Conservation (phyloP, 1,139 yeast species). For the Yamadazyma kanchanaburiensis region DNA sequence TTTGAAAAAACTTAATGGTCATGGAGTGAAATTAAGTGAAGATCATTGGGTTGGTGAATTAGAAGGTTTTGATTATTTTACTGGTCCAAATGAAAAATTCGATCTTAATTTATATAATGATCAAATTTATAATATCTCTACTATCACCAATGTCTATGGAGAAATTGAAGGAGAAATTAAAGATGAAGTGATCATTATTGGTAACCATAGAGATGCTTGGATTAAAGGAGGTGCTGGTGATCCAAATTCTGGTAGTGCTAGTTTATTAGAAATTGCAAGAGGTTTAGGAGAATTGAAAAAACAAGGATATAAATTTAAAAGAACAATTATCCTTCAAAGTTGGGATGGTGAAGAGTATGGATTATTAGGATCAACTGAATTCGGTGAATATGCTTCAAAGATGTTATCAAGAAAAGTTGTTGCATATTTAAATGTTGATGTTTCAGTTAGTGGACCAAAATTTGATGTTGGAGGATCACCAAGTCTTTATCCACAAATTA, state of each 20-base stretch:
- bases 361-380: constrained; percentile 45
- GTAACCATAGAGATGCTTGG: constrained; percentile 52
- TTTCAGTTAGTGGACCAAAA: constrained; percentile 33
- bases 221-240: constrained; percentile 55
- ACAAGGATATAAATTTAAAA: constrained; percentile 38
- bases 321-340: constrained; percentile 38
- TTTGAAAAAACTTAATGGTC: constrained; percentile 39
- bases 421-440: constrained; percentile 44
- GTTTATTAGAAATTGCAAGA: constrained; percentile 41
- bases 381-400: constrained; percentile 39
- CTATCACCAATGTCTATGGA: constrained; percentile 45
- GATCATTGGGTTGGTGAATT: constrained; percentile 39
- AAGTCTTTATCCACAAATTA: constrained; percentile 29
- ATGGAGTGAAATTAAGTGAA: constrained; percentile 29
- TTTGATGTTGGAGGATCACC: constrained; percentile 39
- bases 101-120: constrained; percentile 42
- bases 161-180: constrained; percentile 39
- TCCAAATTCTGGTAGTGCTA: constrained; percentile 46
- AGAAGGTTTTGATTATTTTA: constrained; percentile 37
- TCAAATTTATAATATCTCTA: constrained; percentile 41
- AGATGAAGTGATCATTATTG: constrained; percentile 41
- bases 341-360: constrained; percentile 51
- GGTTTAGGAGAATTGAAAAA: constrained; percentile 45
- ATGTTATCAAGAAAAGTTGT: constrained; percentile 35
- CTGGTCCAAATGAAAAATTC: constrained; percentile 49